Evolutionary conservation across 495 filamentous ascomycete genomes (phyloP).

Genomic region (Pyrenopolyporus hunteri): DNA sequence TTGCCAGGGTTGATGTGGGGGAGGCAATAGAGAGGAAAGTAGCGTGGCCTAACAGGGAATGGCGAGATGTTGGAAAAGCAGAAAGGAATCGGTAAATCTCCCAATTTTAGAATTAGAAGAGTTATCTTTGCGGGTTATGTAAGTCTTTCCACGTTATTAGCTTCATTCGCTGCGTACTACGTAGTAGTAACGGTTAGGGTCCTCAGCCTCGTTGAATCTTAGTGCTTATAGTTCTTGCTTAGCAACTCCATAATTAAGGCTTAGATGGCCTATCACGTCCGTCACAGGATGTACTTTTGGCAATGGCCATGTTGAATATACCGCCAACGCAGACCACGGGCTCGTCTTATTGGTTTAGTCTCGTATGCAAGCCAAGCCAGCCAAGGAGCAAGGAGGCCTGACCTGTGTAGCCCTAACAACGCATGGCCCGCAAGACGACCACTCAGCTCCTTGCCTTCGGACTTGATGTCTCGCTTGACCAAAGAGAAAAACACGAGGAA

Average conservation of each 20-base stretch:
- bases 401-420: neutral
- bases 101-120: no score
- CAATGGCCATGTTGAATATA: neutral
- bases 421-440: neutral
- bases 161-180: no score
- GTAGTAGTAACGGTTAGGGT: no score
- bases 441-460: neutral
- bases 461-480: neutral
- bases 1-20: no score
- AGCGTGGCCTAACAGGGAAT: no score
- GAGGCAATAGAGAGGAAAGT: no score
- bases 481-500: neutral
- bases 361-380: neutral
- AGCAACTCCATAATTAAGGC: slow-evolving; percentile 5
- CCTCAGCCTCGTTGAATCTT: slow-evolving; percentile 1
- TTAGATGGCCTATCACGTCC: neutral
- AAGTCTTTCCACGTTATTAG: no score
- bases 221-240: neutral
- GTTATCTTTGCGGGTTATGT: no score
- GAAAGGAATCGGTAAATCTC: no score
- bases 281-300: neutral
- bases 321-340: neutral
- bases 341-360: neutral
- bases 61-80: no score
- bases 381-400: neutral